These are phyloP conservation scores for Teunomyces tritomae DNA, from an alignment of 805 yeast genomes.

Conservation along the genomic window DNA sequence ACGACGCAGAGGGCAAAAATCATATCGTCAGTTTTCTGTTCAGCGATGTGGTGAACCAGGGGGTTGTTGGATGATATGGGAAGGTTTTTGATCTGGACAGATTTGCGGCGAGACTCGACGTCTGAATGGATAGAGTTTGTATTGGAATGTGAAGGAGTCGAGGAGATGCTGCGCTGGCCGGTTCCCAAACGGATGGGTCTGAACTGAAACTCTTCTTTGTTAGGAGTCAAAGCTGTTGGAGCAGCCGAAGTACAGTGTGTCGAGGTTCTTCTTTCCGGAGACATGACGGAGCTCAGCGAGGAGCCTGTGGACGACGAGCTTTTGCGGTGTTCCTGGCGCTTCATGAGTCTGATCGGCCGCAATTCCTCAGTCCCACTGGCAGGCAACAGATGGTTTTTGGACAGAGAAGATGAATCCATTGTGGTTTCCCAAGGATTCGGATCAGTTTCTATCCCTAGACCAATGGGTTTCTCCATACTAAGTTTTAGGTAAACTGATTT, in stretches of 20 bases:
- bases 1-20: slow-evolving; percentile 86
- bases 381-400: slow-evolving; percentile 1
- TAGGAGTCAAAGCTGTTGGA: slow-evolving; percentile 4
- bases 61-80: slow-evolving; percentile 25
- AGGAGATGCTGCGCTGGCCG: neutral
- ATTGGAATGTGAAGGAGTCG: neutral
- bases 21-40: slow-evolving; percentile 26
- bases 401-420: neutral
- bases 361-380: slow-evolving; percentile 7
- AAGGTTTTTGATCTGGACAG: slow-evolving; percentile 37
- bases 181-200: slow-evolving; percentile 31
- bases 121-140: neutral
- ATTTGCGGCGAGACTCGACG: slow-evolving; percentile 7
- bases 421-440: slow-evolving; percentile 5
- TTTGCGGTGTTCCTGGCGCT: slow-evolving; percentile 17
- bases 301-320: slow-evolving; percentile 7
- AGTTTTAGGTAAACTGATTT: neutral
- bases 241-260: neutral
- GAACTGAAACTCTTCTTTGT: slow-evolving; percentile 32
- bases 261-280: neutral
- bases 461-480: slow-evolving; percentile 4
- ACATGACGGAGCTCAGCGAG: slow-evolving; percentile 4
- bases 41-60: slow-evolving; percentile 10
- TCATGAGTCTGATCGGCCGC: slow-evolving; percentile 27
- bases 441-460: slow-evolving; percentile 7